Base-by-base conservation (phyloP, 805 yeast species). In the Clavispora asparagi region DNA sequence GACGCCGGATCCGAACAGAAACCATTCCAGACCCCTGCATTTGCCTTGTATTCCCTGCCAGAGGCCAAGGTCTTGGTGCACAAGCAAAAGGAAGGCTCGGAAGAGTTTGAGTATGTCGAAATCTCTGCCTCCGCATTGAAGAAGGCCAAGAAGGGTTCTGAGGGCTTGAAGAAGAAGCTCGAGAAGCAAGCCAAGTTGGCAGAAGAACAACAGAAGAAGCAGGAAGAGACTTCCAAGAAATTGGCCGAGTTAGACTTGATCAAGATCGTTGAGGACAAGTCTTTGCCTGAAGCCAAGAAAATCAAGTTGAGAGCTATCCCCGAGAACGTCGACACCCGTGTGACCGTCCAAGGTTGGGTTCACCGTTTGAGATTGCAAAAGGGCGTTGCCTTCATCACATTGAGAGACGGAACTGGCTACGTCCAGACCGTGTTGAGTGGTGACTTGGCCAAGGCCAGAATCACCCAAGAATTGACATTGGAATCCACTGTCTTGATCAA, bases 111-210 rank as follows among this genome's bases (percentile, higher is more conserved):
- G 28, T 92, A 78, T 63, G 78, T 72, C 55, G 92, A 85, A 59
- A 91, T 95, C 62, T 75, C 90, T 14, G 89, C 96, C 6, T 83
- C 95, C 44, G 97, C 96, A 7, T 71, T 92, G 63, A 94, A 94
- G 73, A 94, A 92, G 71, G 97, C 98, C 58, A 88, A 87, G 68
- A 94, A 94, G 67, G 97, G 96, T 49, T 94, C 86, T 47, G 97
- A 91, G 30, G 92, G 95, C 6, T 73, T 94, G 53, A 88, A 81
- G 70, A 92, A 91, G 73, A 86, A 83, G 67, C 78, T 74, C 43
- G 89, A 82, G 51, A 85, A 85, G 71, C 80, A 79, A 40, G 75
- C 81, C 57, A 76, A 77, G 59, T 61, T 76, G 54, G 81, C 77
- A 32, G 82, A 81, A 55, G 80, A 79, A 58, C 84, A 79, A 39